Percentiles rank a stretch among this genome's conserved stretches.
Conservation (phyloP, 2,329 filamentous ascomycete genomes). For the Exophiala sideris region DNA sequence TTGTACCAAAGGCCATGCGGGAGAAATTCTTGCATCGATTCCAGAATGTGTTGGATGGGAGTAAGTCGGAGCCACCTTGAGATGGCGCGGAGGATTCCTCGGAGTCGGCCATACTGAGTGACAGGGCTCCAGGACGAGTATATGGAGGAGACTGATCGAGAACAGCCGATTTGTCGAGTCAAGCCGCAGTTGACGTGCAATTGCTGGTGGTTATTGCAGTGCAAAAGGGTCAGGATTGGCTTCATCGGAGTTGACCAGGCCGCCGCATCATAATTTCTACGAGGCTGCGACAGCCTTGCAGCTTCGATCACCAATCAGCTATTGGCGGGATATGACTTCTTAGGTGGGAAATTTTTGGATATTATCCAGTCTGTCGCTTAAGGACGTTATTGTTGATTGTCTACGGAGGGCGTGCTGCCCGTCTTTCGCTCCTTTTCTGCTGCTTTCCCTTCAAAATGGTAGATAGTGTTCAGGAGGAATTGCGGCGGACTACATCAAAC, state of each 20-base stretch:
- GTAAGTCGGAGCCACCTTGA: constrained; percentile 27
- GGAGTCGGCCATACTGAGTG: constrained; percentile 15
- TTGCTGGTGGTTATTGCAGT: too few relatives aligned
- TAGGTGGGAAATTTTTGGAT: not conserved
- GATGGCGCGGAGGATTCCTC: constrained; percentile 1
- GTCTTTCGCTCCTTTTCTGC: not conserved
- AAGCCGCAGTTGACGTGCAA: too few relatives aligned
- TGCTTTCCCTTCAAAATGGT: constrained; percentile 12
- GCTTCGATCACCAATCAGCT: too few relatives aligned
- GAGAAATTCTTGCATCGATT: constrained; percentile 79
- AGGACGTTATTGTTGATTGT: not conserved
- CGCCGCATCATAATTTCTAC: too few relatives aligned
- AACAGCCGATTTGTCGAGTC: too few relatives aligned
- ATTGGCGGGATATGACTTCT: too few relatives aligned
- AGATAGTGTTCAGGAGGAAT: not conserved
- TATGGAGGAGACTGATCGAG: too few relatives aligned
- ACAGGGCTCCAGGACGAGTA: not conserved
- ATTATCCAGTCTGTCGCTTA: not conserved
- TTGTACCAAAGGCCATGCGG: constrained; percentile 70
- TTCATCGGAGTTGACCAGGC: too few relatives aligned
- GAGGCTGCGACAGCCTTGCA: too few relatives aligned
- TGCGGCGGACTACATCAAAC: constrained; percentile 10
- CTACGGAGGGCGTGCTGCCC: not conserved
- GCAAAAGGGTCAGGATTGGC: too few relatives aligned
- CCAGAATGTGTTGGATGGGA: constrained; percentile 39